A percentile compares a stretch with the other conserved stretches of the same genome.
These are phyloP conservation scores for Pittosporum tobira DNA, from an alignment of 129 eudicot species.

Conservation along the genomic window DNA sequence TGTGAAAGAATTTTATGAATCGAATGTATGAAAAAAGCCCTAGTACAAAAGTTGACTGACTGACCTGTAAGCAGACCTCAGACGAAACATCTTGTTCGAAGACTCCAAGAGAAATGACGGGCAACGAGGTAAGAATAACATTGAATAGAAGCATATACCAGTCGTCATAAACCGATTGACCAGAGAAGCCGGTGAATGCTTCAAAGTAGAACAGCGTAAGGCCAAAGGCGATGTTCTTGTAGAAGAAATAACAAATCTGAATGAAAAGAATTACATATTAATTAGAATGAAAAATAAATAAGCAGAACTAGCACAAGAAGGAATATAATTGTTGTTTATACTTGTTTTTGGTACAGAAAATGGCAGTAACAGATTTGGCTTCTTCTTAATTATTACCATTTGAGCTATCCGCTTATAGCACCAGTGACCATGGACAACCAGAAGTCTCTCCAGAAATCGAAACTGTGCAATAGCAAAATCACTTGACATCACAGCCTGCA, in stretches of 20 bases:
- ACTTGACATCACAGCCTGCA: slow-evolving; percentile 77
- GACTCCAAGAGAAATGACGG: slow-evolving; percentile 58
- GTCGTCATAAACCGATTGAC: slow-evolving; percentile 52
- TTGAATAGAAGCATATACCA: slow-evolving; percentile 57
- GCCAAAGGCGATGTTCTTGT: slow-evolving; percentile 62
- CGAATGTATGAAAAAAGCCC: neutral
- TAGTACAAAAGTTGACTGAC: slow-evolving; percentile 5
- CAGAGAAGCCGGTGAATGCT: slow-evolving; percentile 58
- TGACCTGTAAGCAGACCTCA: slow-evolving; percentile 62
- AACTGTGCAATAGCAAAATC: slow-evolving; percentile 67
- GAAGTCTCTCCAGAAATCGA: slow-evolving; percentile 55
- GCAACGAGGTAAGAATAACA: slow-evolving; percentile 57
- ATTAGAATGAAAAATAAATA: neutral
- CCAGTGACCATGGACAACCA: slow-evolving; percentile 74
- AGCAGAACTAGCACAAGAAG: neutral
- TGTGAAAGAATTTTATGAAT: neutral
- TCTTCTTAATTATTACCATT: slow-evolving; percentile 32
- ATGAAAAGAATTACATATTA: neutral
- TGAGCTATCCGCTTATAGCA: slow-evolving; percentile 71
- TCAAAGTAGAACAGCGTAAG: slow-evolving; percentile 70
- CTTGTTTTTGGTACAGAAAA: too few relatives aligned
- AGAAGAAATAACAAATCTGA: slow-evolving; percentile 70
- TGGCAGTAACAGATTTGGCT: neutral
- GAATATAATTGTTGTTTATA: neutral
- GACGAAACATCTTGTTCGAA: slow-evolving; percentile 65